Conservation (phyloP, 1,284 basidiomycete genomes). For the Tremellales sp. region DNA sequence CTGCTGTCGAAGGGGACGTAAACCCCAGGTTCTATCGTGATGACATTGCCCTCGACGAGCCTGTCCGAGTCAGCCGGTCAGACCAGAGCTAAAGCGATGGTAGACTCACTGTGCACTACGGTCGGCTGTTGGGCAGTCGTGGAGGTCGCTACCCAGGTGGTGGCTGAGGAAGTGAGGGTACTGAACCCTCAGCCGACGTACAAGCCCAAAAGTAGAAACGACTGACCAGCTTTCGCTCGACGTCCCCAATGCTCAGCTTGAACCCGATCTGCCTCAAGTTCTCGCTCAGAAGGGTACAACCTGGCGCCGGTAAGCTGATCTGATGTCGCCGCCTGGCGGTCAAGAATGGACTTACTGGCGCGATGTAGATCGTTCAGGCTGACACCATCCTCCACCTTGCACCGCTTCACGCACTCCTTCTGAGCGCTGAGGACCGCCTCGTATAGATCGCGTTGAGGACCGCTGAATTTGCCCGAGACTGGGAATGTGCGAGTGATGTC, state of each 20-base stretch:
- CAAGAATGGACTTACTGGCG: conserved; percentile 48
- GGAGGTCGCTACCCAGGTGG: conserved; percentile 53
- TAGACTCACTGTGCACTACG: conserved; percentile 42
- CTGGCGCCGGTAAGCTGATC: conserved; percentile 14
- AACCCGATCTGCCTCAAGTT: conserved; percentile 85
- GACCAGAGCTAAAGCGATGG: neutral
- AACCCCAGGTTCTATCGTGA: conserved; percentile 59
- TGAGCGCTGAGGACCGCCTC: conserved; percentile 56
- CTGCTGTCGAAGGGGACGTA: conserved; percentile 74
- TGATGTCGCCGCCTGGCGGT: neutral
- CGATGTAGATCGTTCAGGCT: conserved; percentile 76
- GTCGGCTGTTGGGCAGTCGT: conserved; percentile 50
- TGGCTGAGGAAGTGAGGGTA: conserved; percentile 72
- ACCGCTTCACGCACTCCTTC: conserved; percentile 51
- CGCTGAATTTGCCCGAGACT: conserved; percentile 70
- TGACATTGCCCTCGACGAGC: conserved; percentile 73
- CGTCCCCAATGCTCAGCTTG: conserved; percentile 58
- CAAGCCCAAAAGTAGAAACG: neutral
- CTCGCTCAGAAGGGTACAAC: conserved; percentile 63
- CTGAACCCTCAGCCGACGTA: conserved; percentile 46
- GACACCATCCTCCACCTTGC: conserved; percentile 54
- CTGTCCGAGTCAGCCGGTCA: conserved; percentile 39
- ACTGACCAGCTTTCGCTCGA: conserved; percentile 74
- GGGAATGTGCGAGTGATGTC: conserved; percentile 97
- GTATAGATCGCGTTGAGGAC: conserved; percentile 83